A percentile compares a stretch with the other conserved stretches of the same genome.
Evolutionary conservation across 208 protist genomes (phyloP).

Genomic region (Endotrypanum monterogeii): DNA sequence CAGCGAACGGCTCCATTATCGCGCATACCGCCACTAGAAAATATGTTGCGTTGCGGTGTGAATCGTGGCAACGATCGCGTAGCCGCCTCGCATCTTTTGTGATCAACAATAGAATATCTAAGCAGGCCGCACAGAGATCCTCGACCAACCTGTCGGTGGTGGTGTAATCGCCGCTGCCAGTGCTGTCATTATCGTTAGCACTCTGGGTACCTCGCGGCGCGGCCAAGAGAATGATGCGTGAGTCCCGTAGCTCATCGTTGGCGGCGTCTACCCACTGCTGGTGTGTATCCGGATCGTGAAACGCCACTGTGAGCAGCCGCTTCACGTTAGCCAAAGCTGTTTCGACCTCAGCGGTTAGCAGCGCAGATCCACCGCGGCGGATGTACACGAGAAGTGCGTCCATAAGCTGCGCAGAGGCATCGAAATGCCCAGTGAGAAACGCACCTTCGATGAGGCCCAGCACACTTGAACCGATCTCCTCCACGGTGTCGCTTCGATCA

Average conservation of each 20-base stretch:
- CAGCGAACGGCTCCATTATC: slow-evolving; percentile 60
- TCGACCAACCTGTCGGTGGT: slow-evolving; percentile 30
- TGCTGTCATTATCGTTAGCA: background rate
- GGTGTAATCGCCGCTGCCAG: background rate
- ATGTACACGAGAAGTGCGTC: slow-evolving; percentile 49
- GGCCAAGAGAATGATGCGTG: slow-evolving; percentile 37
- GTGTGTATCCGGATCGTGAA: slow-evolving; percentile 25
- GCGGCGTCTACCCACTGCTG: slow-evolving; percentile 49
- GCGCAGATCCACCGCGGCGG: slow-evolving; percentile 30
- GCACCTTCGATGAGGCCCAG: slow-evolving; percentile 56
- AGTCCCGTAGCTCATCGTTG: slow-evolving; percentile 56
- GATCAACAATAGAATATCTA: slow-evolving; percentile 71
- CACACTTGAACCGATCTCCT: slow-evolving; percentile 45
- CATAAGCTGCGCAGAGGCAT: slow-evolving; percentile 53
- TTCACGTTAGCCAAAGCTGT: slow-evolving; percentile 56
- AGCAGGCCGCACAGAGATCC: slow-evolving; percentile 52
- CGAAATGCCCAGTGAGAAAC: slow-evolving; percentile 66
- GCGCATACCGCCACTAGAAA: slow-evolving; percentile 73
- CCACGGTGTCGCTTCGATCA: slow-evolving; percentile 24
- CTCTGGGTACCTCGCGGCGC: background rate
- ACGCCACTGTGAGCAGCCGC: slow-evolving; percentile 47
- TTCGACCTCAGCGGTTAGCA: slow-evolving; percentile 66
- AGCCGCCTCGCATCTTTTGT: slow-evolving; percentile 65
- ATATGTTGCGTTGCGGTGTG: slow-evolving; percentile 51
- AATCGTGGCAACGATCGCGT: slow-evolving; percentile 45